Percentiles rank a stretch among this genome's conserved stretches.
phyloP scores from a whole-genome alignment of 352 stramenopile genomes.

The Phytophthora podocarpi region DNA sequence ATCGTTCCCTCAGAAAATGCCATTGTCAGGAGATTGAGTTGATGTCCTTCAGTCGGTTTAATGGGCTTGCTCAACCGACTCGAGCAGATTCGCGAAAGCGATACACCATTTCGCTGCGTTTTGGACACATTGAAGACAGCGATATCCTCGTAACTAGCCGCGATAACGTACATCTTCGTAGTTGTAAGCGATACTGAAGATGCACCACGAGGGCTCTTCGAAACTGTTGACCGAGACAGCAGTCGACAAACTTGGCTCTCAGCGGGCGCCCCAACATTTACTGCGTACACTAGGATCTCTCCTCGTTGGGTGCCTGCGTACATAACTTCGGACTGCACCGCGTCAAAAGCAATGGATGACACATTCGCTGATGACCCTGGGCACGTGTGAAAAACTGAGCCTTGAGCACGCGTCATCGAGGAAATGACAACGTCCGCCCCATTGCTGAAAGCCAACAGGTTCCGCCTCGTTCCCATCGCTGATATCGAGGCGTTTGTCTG shows the following conservation, averaged over 20 bases:
- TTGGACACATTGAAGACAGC: constrained; percentile 33
- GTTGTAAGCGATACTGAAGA: constrained; percentile 6
- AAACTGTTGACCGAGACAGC: constrained; percentile 12
- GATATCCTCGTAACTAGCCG: constrained; percentile 13
- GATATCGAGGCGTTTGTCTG: constrained; percentile 24
- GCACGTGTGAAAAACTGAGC: constrained; percentile 39
- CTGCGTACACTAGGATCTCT: constrained; percentile 48
- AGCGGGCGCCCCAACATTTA: constrained; percentile 8
- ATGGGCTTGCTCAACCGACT: not conserved
- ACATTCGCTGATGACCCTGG: constrained; percentile 39
- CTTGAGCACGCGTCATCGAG: constrained; percentile 34
- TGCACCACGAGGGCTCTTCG: not conserved
- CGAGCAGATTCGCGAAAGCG: constrained; percentile 17
- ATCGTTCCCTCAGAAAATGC: constrained; percentile 37
- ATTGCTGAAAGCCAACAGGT: constrained; percentile 52
- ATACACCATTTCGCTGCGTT: not conserved
- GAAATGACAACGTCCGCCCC: constrained; percentile 35
- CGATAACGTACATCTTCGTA: constrained; percentile 31
- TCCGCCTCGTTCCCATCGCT: constrained; percentile 41
- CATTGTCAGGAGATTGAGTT: not conserved
- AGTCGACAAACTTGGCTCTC: constrained; percentile 18
- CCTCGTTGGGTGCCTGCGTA: constrained; percentile 52
- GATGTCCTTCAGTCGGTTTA: not conserved
- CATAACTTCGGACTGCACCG: constrained; percentile 40
- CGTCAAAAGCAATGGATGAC: constrained; percentile 55